Evolutionary conservation across 495 filamentous ascomycete genomes (phyloP), one percentile per base, ranked within the genome.

Genomic region (Lindgomyces ingoldianus): DNA sequence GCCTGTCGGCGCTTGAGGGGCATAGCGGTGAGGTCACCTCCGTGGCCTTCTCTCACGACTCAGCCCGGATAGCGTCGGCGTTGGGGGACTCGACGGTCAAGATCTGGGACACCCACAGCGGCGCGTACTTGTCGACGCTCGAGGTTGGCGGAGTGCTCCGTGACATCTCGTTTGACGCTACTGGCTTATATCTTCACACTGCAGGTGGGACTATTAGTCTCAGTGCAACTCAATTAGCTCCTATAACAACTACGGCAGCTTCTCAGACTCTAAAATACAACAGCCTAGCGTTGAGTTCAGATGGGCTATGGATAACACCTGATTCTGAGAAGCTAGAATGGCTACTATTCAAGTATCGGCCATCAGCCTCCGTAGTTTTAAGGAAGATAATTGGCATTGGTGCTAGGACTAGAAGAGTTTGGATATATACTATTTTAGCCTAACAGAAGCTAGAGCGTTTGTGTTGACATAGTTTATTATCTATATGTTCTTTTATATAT

Each of bases 281-380:
- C 25, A 51, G 66, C 48, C 18, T 46, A 25, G 65, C 4, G 59
- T 49, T 72, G 57, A 70, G 67, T 57, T 59, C 46, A 57, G 69
- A 69, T 48, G 50, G 57, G 4, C 44, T 18, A 62, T 73, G 68
- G 70, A 66, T 73, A 55, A 69, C 60, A 58, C 54, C 62, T 48
- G 62, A 63, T 63, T 69, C 65, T 29, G 46, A 72, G 39, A 72
- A 73, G 26, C 44, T 65, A 41, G 14, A 69, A 33, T 70, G 65
- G 69, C 42, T 72, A 57, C 71, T 66, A 21, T 72, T 66, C 54
- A 66, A 73, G 49, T 70, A 70, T 69, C 66, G 70, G 46, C 67
- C 58, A 52, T 49, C 39, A 70, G 70, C 51, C 69, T 39, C n/a
- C n/a, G 58, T 58, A n/a, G 62, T 65, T 51, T 70, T 46, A 25